Evolutionary conservation across 2,329 filamentous ascomycete species (phyloP).

Genomic region (Davidsoniella neocaledoniae): DNA sequence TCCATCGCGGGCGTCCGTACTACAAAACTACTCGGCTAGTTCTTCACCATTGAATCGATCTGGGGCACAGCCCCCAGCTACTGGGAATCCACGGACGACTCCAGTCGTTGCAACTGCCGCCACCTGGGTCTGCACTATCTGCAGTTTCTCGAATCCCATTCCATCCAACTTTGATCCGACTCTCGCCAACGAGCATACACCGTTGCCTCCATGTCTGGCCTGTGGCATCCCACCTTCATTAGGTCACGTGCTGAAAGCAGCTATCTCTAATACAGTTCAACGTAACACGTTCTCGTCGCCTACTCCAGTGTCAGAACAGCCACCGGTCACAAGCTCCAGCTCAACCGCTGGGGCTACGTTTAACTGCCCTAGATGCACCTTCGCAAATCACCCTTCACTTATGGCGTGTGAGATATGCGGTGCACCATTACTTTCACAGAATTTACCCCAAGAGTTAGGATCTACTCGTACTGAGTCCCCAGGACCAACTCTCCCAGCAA

Average conservation of each 20-base stretch:
- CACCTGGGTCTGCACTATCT: constrained; percentile 93
- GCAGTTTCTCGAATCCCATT: constrained; percentile 83
- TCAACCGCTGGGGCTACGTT: constrained; percentile 21
- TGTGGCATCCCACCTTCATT: constrained; percentile 88
- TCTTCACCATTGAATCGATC: not conserved
- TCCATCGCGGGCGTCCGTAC: constrained; percentile 36
- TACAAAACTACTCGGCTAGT: constrained; percentile 1
- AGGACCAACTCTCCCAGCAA: constrained; percentile 44
- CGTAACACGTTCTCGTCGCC: constrained; percentile 18
- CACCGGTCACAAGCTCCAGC: not conserved
- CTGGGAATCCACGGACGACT: not conserved
- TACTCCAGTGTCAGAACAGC: not conserved
- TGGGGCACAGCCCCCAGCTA: not conserved
- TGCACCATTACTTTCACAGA: constrained; percentile 47
- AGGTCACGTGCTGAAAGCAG: constrained; percentile 68
- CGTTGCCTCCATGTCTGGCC: constrained; percentile 70
- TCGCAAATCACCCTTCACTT: constrained; percentile 79
- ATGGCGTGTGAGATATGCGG: constrained; percentile 82
- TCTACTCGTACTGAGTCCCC: constrained; percentile 52
- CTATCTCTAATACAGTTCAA: constrained; percentile 57
- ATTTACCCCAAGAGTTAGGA: constrained; percentile 21
- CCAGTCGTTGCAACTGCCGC: constrained; percentile 31
- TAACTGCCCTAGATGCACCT: constrained; percentile 78
- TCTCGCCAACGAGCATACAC: constrained; percentile 61
- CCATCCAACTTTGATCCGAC: constrained; percentile 86